Evolutionary conservation across 75 land plant genomes (phyloP), one percentile per base, ranked within the genome.

Genomic region (Picea sitchensis): DNA sequence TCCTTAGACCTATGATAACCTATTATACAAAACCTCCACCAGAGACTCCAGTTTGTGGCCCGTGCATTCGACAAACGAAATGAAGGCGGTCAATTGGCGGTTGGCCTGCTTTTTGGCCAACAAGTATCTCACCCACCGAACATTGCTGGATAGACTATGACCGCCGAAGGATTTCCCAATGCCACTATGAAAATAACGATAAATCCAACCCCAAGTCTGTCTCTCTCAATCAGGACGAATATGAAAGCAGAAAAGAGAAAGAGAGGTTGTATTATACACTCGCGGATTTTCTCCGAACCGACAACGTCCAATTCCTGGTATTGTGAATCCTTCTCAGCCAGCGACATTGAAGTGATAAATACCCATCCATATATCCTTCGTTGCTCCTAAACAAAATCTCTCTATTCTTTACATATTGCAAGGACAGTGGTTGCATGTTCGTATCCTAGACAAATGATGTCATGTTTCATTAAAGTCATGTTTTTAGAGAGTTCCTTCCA

Each of bases 101-200:
- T 41, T 72, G 74, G 74, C 74, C 12, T 72, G 74, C 36, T 72
- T 38, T n/a, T 13, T 72, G 74, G 74, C 74, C 41, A 72, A 17
- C 41, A 54, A 72, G 54, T 72, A 38, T 32, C 74, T 72, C 2
- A 32, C 74, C 54, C 18, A 54, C n/a, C 41, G 74, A 1, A 72
- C 74, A 20, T 20, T 72, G 54, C 23, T 36, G 54, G 74, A 41
- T 18, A 36, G 36, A 44, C 74, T 1, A 1, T 72, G 74, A 54
- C 74, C 74, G 15, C 12, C 74, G 54, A 18, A 36, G 74, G 74
- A 41, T 38, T 72, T 0, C 0, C 21, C 13, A 13, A 41, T 18
- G 18, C 2, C 73, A 0, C 1, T 8, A 14, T 14, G n/a, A 7
- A 38, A 18, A 17, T 7, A 60, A 2, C 61, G 4, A 60, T 18